Evolutionary conservation across 306 rosid species (phyloP).

Genomic region (Cucumis melo): DNA sequence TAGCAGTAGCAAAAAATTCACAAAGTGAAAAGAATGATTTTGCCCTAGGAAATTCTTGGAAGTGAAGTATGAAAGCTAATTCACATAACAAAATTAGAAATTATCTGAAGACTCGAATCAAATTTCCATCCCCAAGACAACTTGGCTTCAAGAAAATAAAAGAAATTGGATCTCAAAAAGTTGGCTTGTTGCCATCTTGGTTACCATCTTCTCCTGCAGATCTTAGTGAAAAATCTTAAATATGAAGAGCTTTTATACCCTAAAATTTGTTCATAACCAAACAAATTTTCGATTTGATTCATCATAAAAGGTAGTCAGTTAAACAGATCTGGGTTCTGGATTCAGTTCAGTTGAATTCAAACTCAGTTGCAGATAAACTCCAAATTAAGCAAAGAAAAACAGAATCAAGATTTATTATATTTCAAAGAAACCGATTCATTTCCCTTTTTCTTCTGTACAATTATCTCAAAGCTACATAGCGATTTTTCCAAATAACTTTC

Average conservation of each 20-base stretch:
- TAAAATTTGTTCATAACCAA: neutral
- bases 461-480: slow-evolving; percentile 2
- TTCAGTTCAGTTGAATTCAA: neutral
- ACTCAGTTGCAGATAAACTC: neutral
- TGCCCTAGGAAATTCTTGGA: neutral
- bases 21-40: neutral
- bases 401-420: neutral
- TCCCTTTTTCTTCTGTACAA: neutral
- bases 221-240: too few species aligned
- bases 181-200: neutral
- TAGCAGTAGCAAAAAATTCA: neutral
- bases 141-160: neutral
- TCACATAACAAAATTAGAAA: neutral
- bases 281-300: neutral
- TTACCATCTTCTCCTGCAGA: neutral
- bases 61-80: neutral
- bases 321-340: neutral
- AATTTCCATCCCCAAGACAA: neutral
- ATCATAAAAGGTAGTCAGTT: neutral
- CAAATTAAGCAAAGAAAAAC: neutral
- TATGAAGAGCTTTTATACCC: too few species aligned
- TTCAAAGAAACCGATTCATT: neutral
- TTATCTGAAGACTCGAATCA: neutral
- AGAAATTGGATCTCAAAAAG: neutral
- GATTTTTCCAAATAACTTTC: neutral